A percentile compares a stretch with the other conserved stretches of the same genome.
Conservation (phyloP, 2,329 filamentous ascomycete species). For the Dactylella cylindrospora region DNA sequence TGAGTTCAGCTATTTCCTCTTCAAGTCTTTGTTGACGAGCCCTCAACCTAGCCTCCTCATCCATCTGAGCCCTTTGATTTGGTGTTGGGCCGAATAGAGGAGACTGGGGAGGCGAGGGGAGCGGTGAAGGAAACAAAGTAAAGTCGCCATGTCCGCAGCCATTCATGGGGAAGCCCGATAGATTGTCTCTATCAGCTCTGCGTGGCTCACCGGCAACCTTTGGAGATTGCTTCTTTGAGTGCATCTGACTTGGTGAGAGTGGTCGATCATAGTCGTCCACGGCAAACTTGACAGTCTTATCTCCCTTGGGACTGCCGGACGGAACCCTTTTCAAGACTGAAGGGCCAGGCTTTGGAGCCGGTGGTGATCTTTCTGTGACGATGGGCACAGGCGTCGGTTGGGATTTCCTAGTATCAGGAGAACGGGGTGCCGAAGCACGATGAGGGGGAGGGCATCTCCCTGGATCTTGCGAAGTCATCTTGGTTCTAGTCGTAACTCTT, state of each 20-base stretch:
- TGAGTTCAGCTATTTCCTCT: slow-evolving; percentile 40
- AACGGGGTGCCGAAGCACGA: slow-evolving; percentile 6
- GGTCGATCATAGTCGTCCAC: slow-evolving; percentile 44
- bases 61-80: slow-evolving; percentile 16
- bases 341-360: slow-evolving; percentile 17
- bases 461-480: slow-evolving; percentile 28
- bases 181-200: slow-evolving; percentile 31
- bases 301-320: slow-evolving; percentile 32
- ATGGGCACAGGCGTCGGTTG: slow-evolving; percentile 22
- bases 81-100: slow-evolving; percentile 31
- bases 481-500: slow-evolving; percentile 30
- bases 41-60: slow-evolving; percentile 37
- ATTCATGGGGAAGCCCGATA: slow-evolving; percentile 31
- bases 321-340: slow-evolving; percentile 34
- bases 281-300: slow-evolving; percentile 42
- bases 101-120: slow-evolving; percentile 39
- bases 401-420: slow-evolving; percentile 21
- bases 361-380: slow-evolving; percentile 26
- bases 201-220: slow-evolving; percentile 35
- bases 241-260: slow-evolving; percentile 31
- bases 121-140: slow-evolving; percentile 40
- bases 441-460: slow-evolving; percentile 22
- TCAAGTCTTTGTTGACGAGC: slow-evolving; percentile 40
- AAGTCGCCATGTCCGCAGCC: slow-evolving; percentile 40
- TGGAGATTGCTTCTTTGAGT: slow-evolving; percentile 33